Conservation (phyloP, 148 eudicot genomes). For the Camellia lanceoleosa region DNA sequence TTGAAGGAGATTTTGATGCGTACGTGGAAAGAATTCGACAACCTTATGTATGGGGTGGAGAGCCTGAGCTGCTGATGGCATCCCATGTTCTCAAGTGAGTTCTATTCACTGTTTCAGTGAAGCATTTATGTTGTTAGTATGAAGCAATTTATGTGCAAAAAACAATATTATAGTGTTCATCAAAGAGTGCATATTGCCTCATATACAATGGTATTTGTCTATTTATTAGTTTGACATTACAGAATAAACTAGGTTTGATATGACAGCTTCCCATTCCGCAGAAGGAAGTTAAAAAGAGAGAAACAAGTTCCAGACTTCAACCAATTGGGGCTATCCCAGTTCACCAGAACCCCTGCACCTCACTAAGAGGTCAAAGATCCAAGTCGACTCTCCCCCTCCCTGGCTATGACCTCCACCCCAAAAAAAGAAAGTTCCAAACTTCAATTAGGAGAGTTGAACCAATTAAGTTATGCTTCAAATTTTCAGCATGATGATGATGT, state of each 20-base stretch:
- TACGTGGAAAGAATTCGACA: slow-evolving; percentile 60
- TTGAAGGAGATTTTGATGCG: slow-evolving; percentile 72
- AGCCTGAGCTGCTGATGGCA: slow-evolving; percentile 71
- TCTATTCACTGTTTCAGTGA: neutral
- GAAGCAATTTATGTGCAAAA: neutral
- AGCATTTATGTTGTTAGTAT: neutral
- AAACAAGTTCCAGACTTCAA: neutral
- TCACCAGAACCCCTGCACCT: too few species aligned
- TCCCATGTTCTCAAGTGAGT: slow-evolving; percentile 76
- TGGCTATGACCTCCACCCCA: too few species aligned
- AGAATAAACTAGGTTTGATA: neutral
- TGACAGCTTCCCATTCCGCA: neutral
- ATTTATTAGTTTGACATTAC: neutral
- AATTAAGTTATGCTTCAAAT: neutral
- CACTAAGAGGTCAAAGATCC: too few species aligned
- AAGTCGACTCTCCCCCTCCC: too few species aligned
- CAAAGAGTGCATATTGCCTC: neutral
- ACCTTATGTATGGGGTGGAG: slow-evolving; percentile 81
- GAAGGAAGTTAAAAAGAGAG: neutral
- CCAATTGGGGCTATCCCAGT: too few species aligned
- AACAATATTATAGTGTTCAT: neutral
- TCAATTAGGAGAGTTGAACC: neutral
- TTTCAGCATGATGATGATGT: neutral
- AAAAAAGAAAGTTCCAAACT: neutral
- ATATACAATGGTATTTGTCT: neutral